Evolutionary conservation across 345 rosid genomes (phyloP).

Genomic region (Camelina neglecta): DNA sequence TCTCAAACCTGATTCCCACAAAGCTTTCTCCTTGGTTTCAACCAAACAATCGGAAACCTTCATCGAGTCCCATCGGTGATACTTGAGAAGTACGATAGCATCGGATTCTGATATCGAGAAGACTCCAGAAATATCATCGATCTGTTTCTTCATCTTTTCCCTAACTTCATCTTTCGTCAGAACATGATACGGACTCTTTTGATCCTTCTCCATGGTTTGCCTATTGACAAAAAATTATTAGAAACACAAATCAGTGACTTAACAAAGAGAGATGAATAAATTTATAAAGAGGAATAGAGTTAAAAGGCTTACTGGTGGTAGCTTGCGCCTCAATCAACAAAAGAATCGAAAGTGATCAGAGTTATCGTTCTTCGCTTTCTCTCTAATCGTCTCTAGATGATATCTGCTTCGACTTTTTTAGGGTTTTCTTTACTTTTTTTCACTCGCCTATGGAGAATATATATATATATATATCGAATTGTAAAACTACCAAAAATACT

Average conservation of each 20-base stretch:
- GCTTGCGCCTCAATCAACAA: not conserved
- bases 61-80: slow-evolving; percentile 2
- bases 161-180: not conserved
- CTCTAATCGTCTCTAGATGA: not conserved
- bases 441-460: not conserved
- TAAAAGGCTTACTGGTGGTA: slow-evolving; percentile 5
- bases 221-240: not conserved
- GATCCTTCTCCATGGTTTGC: not conserved
- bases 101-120: slow-evolving; percentile 3
- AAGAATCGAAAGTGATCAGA: not conserved
- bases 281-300: not conserved
- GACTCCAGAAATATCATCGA: slow-evolving; percentile 4
- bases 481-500: not conserved
- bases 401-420: not conserved
- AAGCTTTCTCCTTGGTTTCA: not conserved
- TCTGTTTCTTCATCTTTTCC: slow-evolving; percentile 11
- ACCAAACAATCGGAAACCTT: slow-evolving; percentile 12
- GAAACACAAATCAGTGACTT: not conserved
- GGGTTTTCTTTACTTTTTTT: slow-evolving; percentile 1
- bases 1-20: slow-evolving; percentile 14
- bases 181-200: not conserved
- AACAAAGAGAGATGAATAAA: too few relatives aligned
- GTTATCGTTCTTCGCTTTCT: not conserved
- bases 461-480: not conserved
- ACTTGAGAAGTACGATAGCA: not conserved